These are phyloP conservation scores for Rhynchospora breviuscula DNA, from an alignment of 176 grass and related monocot genomes.

Conservation along the genomic window DNA sequence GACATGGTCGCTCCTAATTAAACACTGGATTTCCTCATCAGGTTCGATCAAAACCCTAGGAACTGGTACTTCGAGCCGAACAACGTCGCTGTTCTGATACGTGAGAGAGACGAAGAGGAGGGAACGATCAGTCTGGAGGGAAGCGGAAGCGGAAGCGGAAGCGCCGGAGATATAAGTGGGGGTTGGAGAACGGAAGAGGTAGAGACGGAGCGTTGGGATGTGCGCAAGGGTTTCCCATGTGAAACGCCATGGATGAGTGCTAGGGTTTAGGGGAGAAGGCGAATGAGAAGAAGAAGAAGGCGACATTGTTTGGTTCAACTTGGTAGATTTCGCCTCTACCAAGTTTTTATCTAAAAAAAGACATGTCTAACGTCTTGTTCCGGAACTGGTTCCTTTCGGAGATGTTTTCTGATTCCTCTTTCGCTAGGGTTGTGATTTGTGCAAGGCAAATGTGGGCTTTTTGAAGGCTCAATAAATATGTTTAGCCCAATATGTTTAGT, in stretches of 20 bases:
- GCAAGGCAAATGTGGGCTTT: neutral
- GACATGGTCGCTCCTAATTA: conserved; percentile 2
- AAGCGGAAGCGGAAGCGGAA: neutral
- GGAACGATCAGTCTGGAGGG: neutral
- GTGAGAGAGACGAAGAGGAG: conserved; percentile 17
- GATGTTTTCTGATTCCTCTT: neutral
- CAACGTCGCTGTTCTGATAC: neutral
- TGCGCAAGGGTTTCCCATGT: conserved; percentile 36
- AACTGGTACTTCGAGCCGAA: neutral
- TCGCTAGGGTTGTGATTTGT: neutral
- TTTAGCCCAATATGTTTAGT: no score
- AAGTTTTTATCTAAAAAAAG: no score
- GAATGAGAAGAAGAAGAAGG: neutral
- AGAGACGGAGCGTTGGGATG: conserved; percentile 39
- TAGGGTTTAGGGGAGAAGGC: conserved; percentile 18
- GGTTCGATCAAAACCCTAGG: conserved; percentile 22
- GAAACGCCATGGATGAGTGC: conserved; percentile 29
- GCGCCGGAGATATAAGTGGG: neutral
- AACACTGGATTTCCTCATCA: neutral
- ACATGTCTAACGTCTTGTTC: no score
- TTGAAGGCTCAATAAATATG: neutral
- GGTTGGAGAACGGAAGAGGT: conserved; percentile 8
- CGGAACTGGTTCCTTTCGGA: neutral
- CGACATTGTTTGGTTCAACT: neutral
- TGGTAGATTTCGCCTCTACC: no score